Evolutionary conservation across 139 green algal genomes (phyloP), one percentile per base, ranked within the genome.

Genomic region (Micractinium sp.): DNA sequence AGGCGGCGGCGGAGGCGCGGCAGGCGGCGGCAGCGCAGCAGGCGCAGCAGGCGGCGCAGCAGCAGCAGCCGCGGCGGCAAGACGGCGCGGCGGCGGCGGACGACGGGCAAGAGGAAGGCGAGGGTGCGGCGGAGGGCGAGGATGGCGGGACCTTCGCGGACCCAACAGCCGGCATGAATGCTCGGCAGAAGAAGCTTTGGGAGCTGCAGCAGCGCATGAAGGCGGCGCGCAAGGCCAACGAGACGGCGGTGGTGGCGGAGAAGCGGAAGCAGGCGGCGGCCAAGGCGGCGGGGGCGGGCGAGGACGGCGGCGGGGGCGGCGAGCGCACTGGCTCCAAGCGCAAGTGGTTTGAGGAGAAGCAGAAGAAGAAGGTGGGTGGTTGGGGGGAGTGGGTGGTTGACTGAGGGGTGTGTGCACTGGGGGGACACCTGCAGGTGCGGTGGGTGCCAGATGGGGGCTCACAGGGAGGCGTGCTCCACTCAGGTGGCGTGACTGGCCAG

Each of bases 221-320:
- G 78, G 85, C 89, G 85, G 95, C 92, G 38, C 93, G 98, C 22
- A 98, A 98, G 86, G 94, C 95, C 22, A 99, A 99, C 91, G 95
- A 98, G 88, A 90, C 92, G 18, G 97, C 97, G 1, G 97, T 98
- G 22, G 90, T 99, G 14, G 92, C 92, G 33, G 97, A 99, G 91
- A 96, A 96, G 87, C 96, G 97, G 61, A 90, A 93, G 56, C 35
- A 94, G 61, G 89, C 94, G 92, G 93, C 94, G 66, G 25, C 89
- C 27, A 85, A 73, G n/a, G 69, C 38, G 39, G 73, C 71, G 0
- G 81, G 47, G 27, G 36, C 56, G 0, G 61, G 33, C 23, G 89
- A 61, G 81, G 80, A 87, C 3, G 76, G 85, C 53, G 36, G 38
- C 38, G 74, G 7, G 18, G 85, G 39, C 35, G 85, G 61, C 66